Base-by-base conservation (phyloP, 139 green algal genomes). In the Closterium sp. region DNA sequence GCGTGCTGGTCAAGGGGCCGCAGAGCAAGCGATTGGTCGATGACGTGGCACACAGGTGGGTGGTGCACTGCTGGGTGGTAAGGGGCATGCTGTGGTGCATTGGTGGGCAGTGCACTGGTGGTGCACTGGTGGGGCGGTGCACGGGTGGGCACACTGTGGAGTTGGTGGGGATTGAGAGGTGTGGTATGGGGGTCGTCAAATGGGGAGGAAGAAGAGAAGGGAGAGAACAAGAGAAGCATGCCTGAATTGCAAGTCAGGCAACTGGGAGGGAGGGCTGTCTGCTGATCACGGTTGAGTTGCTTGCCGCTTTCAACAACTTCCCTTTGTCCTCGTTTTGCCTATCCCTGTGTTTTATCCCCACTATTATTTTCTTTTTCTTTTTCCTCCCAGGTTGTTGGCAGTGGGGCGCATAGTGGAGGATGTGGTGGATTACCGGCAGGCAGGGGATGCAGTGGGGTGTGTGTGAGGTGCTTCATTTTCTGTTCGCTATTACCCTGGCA, bases 1-100 rank as follows among this genome's bases (percentile, higher is more conserved):
- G 90, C 2, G 84, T 93, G 34, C 84, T 93, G 30, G 35, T 81
- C 8, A 30, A 93, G 84, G 90, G 90, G 30, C 90, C 84, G 21
- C 21, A n/a, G 12, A 36, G 84, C 90, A 93, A 90, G 64, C 19
- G 25, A 21, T 34, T 90, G 2, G 86, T 86, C 9, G 90, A 93
- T 84, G 23, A 21, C 33, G 34, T 93, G 3, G 35, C 34, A 6
- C 21, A 90, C 31, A 90, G 84, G 90, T 93, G 86, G n/a, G 81
- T 84, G 69, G 25, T n/a, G 23, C 69, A 31, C 28, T 31, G 30
- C 12, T 85, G n/a, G 81, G n/a, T 33, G 81, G 64, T 83, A 16
- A 16, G 12, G 16, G 12, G 16, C 10, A 83, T 28, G 64, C 16
- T 83, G 64, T 83, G 64, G 28, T 33, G 81, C 81, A 31, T 25